Base-by-base conservation (phyloP, 23 red algal species). In the Gracilaria gracilis region DNA sequence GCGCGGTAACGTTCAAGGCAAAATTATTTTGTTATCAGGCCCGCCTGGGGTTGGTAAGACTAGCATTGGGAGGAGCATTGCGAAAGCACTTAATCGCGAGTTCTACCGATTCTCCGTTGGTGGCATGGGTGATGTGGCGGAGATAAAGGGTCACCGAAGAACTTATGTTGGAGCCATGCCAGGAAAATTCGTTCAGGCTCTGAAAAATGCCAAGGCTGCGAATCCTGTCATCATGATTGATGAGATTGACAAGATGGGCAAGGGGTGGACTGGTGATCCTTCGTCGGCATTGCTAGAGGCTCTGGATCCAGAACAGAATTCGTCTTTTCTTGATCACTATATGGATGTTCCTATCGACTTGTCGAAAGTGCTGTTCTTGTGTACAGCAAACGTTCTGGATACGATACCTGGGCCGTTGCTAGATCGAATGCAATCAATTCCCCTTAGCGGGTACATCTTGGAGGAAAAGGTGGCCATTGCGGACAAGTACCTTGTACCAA, bases 101-200 rank as follows among this genome's bases (percentile, higher is more conserved):
- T 95, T 95, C 34, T 98, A 95, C 72, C 82, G 96, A 35, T 98
- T 98, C 82, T 98, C 96, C 21, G 96, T 98, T 0, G 96, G 96
- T n/a, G 96, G 96, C 25, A 93, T 98, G 96, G 91, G 88, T 36
- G 96, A 98, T 67, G 96, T 95, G 13, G 90, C 93, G 23, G 96
- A 98, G 70, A 95, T 98, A 51, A 98, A 98, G 78, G 96, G 96
- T 64, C 96, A 98, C 76, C 87, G 96, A 51, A 83, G 96, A 47
- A 98, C 96, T 12, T 98, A 98, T 84, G 93, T 98, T 17, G 96
- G 96, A 21, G 96, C 96, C 42, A 95, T 98, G 96, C 96, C 96
- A 39, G 96, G 96, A 37, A 98, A 95, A 46, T 95, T 95, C 48
- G 88, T 98, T 16, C 93, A 95, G 67, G 96, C 96, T 55, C 67